phyloP scores from a whole-genome alignment of 257 asterid species.

The Primulina huaijiensis region DNA sequence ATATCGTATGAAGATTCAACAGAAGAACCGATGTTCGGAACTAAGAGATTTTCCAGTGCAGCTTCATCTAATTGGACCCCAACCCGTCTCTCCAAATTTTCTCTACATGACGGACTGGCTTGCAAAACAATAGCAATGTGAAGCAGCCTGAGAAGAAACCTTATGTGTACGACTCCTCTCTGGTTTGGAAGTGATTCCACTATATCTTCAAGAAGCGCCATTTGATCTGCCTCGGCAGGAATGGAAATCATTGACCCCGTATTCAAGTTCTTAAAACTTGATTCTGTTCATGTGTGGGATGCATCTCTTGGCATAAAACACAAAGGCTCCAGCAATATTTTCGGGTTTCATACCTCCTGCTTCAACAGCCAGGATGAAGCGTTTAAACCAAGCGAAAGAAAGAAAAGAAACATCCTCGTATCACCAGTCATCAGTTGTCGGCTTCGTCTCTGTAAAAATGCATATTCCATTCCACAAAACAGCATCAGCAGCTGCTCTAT shows the following conservation, averaged over 20 bases:
- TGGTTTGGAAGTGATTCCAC: slow-evolving; percentile 62
- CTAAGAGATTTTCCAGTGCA: slow-evolving; percentile 59
- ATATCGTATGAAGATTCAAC: slow-evolving; percentile 73
- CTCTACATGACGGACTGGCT: slow-evolving; percentile 60
- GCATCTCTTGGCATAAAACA: slow-evolving; percentile 71
- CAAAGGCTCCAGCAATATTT: slow-evolving; percentile 61
- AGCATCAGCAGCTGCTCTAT: slow-evolving; percentile 17
- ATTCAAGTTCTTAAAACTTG: slow-evolving; percentile 56
- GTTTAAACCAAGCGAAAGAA: slow-evolving; percentile 55
- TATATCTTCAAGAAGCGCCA: slow-evolving; percentile 70
- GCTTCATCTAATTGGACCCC: slow-evolving; percentile 82
- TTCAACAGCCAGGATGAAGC: slow-evolving; percentile 69
- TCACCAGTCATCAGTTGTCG: slow-evolving; percentile 72
- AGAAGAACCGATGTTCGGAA: slow-evolving; percentile 62
- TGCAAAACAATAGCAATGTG: slow-evolving; percentile 67
- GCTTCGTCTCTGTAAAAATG: slow-evolving; percentile 24
- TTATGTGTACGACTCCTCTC: slow-evolving; percentile 61
- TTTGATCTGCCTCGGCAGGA: slow-evolving; percentile 81
- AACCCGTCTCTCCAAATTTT: slow-evolving; percentile 65
- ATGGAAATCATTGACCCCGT: slow-evolving; percentile 48
- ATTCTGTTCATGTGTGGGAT: slow-evolving; percentile 72
- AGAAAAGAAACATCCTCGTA: slow-evolving; percentile 82
- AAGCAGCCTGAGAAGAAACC: slow-evolving; percentile 70
- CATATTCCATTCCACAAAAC: slow-evolving; percentile 66
- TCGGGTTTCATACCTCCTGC: slow-evolving; percentile 62